Evolutionary conservation across 371 early-diverging fungal species (phyloP).

Genomic region (Mucor piriformis): DNA sequence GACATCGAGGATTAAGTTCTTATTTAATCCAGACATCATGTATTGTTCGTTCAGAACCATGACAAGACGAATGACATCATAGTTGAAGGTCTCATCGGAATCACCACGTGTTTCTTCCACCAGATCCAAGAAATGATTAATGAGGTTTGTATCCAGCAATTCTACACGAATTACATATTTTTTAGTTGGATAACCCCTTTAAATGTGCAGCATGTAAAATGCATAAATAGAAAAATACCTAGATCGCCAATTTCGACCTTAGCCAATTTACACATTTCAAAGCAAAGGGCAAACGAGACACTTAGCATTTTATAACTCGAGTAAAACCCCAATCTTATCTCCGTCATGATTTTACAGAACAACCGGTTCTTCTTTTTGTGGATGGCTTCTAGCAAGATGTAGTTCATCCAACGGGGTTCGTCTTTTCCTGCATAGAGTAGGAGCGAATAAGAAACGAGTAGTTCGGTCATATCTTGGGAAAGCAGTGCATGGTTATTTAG

Average conservation of each 20-base stretch:
- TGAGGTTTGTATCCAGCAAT: conserved; percentile 37
- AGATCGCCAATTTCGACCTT: conserved; percentile 63
- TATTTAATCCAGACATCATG: conserved; percentile 49
- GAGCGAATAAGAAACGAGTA: conserved; percentile 20
- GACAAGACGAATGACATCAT: conserved; percentile 69
- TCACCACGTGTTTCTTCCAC: conserved; percentile 72
- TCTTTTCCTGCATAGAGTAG: conserved; percentile 33
- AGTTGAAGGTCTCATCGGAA: conserved; percentile 73
- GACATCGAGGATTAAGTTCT: conserved; percentile 61
- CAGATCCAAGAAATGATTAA: conserved; percentile 60
- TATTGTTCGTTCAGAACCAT: conserved; percentile 75
- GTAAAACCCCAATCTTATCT: conserved; percentile 44
- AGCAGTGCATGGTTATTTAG: conserved; percentile 54
- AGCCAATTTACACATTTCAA: conserved; percentile 75
- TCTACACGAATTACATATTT: conserved; percentile 3
- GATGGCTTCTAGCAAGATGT: conserved; percentile 23
- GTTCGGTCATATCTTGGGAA: conserved; percentile 48
- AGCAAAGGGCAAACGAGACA: conserved; percentile 64
- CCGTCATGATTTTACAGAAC: conserved; percentile 29
- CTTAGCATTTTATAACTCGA: conserved; percentile 26
- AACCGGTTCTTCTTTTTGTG: conserved; percentile 16
- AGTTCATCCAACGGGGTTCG: conserved; percentile 31
- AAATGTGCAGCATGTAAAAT: background rate
- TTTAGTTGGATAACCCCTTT: background rate
- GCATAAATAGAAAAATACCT: conserved; percentile 35